Evolutionary conservation across 163 green algal genomes (phyloP), one percentile per base, ranked within the genome.

Genomic region (Prototheca wickerhamii): DNA sequence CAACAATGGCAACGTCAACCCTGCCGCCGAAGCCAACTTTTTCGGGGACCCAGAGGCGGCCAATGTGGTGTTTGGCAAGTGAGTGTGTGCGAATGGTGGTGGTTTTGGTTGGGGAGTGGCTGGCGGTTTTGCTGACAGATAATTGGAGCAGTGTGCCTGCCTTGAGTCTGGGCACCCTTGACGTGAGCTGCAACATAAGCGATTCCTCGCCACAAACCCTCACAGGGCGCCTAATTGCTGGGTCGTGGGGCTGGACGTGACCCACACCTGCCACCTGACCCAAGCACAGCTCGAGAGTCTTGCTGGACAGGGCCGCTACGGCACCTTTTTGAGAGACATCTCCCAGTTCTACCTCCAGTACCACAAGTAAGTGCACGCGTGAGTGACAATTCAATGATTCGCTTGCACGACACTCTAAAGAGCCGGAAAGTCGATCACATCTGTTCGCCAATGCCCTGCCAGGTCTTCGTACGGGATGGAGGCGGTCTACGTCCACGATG

Each of bases 21-120:
- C 90, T 0, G 80, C 86, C 21, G 85, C 87, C 1, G 90, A 96
- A 67, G 90, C 90, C 52, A 96, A 96, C 78, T 85, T 93, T n/a
- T 86, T 81, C 37, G 82, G 86, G 6, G 89, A 96, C 72, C 84
- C 89, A 1, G 86, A 95, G 23, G 89, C 88, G 26, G 89, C 89
- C 5, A 87, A 95, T 60, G 77, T 84, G 37, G 86, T 96, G 25
- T 86, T 94, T 46, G 69, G 42, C 53, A 54, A 49, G 31, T 32
- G 32, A 46, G 46, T 1, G 52, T n/a, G 31, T 37, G 42, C 52
- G 35, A 29, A 32, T 31, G 2, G 8, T n/a, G n/a, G n/a, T n/a
- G n/a, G n/a, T n/a, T 49, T 49, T 49, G 10, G 10, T 49, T 49
- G 10, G 40, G 40, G 40, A 15, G 40, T 10, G 40, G 40, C n/a